Evolutionary conservation across 2,329 filamentous ascomycete genomes (phyloP), one percentile per base, ranked within the genome.

Genomic region (Trichophyton rubrum): DNA sequence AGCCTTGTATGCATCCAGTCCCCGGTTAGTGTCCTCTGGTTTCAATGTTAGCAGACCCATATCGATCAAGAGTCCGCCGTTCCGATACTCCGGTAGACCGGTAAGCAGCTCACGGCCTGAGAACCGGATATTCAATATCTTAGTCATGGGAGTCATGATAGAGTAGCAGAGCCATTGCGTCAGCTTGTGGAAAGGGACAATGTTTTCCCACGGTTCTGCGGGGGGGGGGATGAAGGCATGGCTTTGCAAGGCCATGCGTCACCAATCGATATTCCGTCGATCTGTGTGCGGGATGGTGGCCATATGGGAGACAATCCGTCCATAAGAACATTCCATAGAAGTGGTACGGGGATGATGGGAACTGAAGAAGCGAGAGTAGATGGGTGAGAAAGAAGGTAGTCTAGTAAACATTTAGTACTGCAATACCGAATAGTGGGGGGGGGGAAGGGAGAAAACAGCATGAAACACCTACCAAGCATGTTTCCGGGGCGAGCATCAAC

Each of bases 81-180:
- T 96, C 61, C 91, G 84, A 71, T 96, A 96, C 71, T 96, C 91
- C 0, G 91, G 90, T 2, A 96, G 78, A 22, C 90, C 91, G 0
- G 91, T 96, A 65, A 95, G 80, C 5, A 95, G 80, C 63, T 95
- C 88, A 1, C 84, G 83, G 49, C 90, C 89, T 2, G 87, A 85
- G 72, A 93, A 93, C 65, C 90, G 84, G 62, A 95, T 85, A 61
- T 87, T 83, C 67, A 95, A 84, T 22, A 95, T 74, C 65, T 85
- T 88, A 60, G 86, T 83, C 86, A 96, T 95, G 0, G 90, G 90
- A 24, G 90, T 86, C 88, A 95, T 95, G 60, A 96, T 82, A 1
- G 90, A 95, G 75, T 96, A 96, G 57, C 88, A 89, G 60, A 96
- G 85, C 91, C 91, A 96, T 73, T 96, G 90, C 0, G 90, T 95